phyloP scores from a whole-genome alignment of 768 basidiomycete species.

The Termitomyces sp. region DNA sequence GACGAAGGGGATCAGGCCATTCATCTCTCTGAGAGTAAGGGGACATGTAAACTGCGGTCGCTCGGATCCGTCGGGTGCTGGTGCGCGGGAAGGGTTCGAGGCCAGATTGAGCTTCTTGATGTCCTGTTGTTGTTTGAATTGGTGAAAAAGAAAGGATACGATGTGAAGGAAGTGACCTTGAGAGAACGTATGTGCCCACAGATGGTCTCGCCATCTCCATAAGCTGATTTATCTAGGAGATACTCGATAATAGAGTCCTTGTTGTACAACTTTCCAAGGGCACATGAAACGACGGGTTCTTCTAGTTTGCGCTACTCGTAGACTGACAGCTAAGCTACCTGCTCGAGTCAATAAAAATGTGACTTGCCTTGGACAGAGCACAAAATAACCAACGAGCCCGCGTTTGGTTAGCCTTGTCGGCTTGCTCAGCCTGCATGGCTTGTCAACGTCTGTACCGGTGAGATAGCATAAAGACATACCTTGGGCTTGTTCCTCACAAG shows the following conservation, averaged over 20 bases:
- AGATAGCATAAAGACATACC: constrained; percentile 26
- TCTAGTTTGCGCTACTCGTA: constrained; percentile 64
- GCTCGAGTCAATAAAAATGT: background rate
- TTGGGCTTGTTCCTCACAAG: constrained; percentile 73
- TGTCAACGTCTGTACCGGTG: background rate
- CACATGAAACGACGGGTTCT: constrained; percentile 88
- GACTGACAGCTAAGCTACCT: background rate
- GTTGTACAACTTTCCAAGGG: constrained; percentile 92
- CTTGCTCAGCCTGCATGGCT: constrained; percentile 61
- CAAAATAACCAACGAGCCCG: constrained; percentile 91
- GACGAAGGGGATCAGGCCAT: constrained; percentile 82
- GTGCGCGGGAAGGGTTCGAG: constrained; percentile 50
- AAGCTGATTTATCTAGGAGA: constrained; percentile 73
- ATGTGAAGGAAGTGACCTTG: constrained; percentile 53
- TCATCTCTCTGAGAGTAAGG: constrained; percentile 91
- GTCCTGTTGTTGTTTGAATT: constrained; percentile 48
- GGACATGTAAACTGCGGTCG: constrained; percentile 82
- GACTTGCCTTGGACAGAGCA: constrained; percentile 84
- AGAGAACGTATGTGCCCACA: constrained; percentile 52
- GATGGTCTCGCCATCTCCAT: constrained; percentile 89
- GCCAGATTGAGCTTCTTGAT: constrained; percentile 78
- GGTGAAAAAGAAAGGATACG: background rate
- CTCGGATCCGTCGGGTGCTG: constrained; percentile 37
- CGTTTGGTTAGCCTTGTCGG: constrained; percentile 87
- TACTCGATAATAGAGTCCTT: constrained; percentile 92